These are phyloP conservation scores for Penicillium sp. DNA, from an alignment of 2,329 filamentous ascomycete species.

Conservation along the genomic window DNA sequence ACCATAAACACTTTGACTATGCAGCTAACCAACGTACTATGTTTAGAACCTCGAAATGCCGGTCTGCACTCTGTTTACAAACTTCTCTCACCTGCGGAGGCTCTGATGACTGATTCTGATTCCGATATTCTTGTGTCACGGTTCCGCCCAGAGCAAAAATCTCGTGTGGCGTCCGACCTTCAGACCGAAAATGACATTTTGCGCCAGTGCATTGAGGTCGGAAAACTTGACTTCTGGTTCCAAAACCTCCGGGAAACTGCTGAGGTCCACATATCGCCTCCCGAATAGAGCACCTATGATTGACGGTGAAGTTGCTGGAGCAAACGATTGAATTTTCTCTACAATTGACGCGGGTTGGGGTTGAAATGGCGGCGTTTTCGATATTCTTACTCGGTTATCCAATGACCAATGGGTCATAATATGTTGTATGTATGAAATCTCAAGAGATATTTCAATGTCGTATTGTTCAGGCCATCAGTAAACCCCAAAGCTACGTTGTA, in stretches of 20 bases:
- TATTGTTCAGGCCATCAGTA: background rate
- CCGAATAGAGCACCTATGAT: background rate
- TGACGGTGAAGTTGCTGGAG: conserved; percentile 7
- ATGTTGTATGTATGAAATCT: conserved; percentile 8
- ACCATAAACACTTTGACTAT: background rate
- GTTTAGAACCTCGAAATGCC: conserved; percentile 18
- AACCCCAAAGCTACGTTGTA: background rate
- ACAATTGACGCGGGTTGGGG: conserved; percentile 2
- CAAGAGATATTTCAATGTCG: background rate
- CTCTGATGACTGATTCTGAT: conserved; percentile 32
- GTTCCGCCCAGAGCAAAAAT: conserved; percentile 63
- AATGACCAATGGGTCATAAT: conserved; percentile 6
- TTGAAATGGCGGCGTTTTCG: conserved; percentile 6
- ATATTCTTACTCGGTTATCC: conserved; percentile 2
- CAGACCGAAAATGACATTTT: conserved; percentile 69
- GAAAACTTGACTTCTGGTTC: conserved; percentile 70
- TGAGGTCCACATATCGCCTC: conserved; percentile 13
- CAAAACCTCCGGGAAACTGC: conserved; percentile 31
- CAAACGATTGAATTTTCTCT: conserved; percentile 2
- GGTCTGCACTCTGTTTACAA: conserved; percentile 24
- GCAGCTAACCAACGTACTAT: conserved; percentile 10
- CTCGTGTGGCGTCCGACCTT: conserved; percentile 70
- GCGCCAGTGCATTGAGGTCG: conserved; percentile 63
- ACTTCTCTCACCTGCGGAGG: conserved; percentile 29
- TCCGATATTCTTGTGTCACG: conserved; percentile 53